Evolutionary conservation across 176 grass and related monocot genomes (phyloP).

Genomic region (Thinopyrum elongatum): DNA sequence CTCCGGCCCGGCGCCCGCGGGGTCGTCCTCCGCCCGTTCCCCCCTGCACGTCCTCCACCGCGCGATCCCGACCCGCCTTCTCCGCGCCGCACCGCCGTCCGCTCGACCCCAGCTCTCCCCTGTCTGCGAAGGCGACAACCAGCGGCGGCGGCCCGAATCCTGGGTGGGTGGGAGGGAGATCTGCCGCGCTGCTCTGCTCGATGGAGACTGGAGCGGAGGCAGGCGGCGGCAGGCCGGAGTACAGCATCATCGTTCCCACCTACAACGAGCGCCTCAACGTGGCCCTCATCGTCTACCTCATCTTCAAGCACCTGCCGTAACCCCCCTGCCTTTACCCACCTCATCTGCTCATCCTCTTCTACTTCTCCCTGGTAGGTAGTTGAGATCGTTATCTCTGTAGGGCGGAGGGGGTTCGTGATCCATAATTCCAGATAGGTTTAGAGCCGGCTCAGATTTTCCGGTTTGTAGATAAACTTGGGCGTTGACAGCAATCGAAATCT

Average conservation of each 20-base stretch:
- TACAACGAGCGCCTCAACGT: conserved; percentile 98
- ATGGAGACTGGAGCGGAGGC: conserved; percentile 1
- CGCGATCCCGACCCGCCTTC: too few species aligned
- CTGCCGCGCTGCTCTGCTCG: neutral
- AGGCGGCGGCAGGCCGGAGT: conserved; percentile 40
- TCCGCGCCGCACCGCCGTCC: too few species aligned
- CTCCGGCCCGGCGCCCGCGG: too few species aligned
- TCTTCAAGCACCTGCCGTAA: conserved; percentile 93
- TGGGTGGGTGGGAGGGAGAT: neutral
- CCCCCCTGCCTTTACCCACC: neutral
- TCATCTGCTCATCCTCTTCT: conserved; percentile 2
- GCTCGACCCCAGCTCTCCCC: too few species aligned
- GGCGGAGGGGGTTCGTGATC: neutral
- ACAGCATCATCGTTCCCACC: conserved; percentile 90
- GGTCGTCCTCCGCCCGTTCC: too few species aligned
- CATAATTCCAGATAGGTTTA: neutral
- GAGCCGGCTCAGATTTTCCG: neutral
- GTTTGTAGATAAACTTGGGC: neutral
- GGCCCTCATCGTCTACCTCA: conserved; percentile 80
- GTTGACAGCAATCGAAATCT: neutral
- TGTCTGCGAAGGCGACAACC: too few species aligned
- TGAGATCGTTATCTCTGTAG: neutral
- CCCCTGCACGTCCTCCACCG: too few species aligned
- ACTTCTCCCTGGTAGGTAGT: neutral
- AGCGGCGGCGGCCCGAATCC: too few species aligned